Conservation (phyloP, 192 early-diverging fungal genomes). For the Geranomyces michiganensis region DNA sequence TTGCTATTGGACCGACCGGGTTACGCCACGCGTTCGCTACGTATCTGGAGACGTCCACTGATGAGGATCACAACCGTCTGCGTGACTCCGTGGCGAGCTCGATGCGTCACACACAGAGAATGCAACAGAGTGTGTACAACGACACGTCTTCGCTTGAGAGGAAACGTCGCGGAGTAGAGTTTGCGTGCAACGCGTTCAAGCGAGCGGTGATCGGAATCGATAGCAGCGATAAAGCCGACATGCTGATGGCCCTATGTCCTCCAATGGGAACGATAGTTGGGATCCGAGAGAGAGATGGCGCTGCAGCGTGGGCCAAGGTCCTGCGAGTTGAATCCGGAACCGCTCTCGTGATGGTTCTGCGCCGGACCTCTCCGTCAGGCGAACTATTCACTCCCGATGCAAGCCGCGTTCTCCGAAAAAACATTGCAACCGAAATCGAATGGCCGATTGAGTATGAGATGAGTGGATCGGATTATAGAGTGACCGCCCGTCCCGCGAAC, state of each 20-base stretch:
- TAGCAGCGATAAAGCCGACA: background rate
- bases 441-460: too few relatives aligned
- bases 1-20: background rate
- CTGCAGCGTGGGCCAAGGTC: background rate
- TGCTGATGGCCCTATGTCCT: background rate
- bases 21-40: constrained; percentile 14
- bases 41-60: constrained; percentile 3
- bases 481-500: too few relatives aligned
- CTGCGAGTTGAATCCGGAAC: background rate
- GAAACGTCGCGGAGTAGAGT: constrained; percentile 15
- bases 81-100: background rate
- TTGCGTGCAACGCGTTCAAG: constrained; percentile 12
- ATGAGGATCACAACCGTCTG: constrained; percentile 12
- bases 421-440: too few relatives aligned
- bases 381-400: background rate
- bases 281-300: background rate
- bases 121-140: constrained; percentile 25
- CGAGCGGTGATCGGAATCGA: constrained; percentile 2
- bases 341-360: background rate
- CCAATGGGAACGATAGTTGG: constrained; percentile 6
- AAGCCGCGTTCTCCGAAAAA: background rate
- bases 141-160: background rate
- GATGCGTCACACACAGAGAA: constrained; percentile 19
- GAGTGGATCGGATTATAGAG: too few relatives aligned
- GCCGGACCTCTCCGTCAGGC: background rate